Conservation (phyloP, 257 asterid genomes). For the Solanum okadae region DNA sequence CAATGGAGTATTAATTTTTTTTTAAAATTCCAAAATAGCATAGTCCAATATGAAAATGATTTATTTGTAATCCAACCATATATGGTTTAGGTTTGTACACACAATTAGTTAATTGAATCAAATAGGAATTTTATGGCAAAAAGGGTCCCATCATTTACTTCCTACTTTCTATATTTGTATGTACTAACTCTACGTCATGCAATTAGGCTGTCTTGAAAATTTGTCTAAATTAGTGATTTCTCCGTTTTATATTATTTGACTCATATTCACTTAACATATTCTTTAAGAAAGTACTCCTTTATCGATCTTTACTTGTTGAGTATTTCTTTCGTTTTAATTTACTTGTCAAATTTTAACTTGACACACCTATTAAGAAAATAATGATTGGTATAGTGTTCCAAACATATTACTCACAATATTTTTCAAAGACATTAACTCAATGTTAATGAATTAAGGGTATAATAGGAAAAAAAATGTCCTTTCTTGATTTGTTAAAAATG, state of each 20-base stretch:
- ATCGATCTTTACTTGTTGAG: too few species aligned
- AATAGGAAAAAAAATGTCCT: too few species aligned
- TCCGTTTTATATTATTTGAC: background rate
- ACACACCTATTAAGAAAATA: too few species aligned
- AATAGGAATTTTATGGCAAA: background rate
- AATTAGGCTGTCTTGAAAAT: background rate
- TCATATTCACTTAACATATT: background rate
- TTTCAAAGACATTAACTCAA: too few species aligned
- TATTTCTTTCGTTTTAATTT: too few species aligned
- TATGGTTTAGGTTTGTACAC: background rate
- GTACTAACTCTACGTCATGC: background rate
- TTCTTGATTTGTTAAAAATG: too few species aligned
- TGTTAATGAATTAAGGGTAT: too few species aligned
- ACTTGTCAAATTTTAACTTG: too few species aligned
- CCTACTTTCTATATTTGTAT: background rate
- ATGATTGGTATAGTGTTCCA: fast-evolving
- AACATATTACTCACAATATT: background rate
- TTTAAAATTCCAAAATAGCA: background rate
- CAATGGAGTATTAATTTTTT: background rate
- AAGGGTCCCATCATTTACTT: background rate
- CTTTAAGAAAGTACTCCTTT: too few species aligned
- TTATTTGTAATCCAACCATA: background rate
- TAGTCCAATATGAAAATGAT: background rate
- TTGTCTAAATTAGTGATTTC: background rate
- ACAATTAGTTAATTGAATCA: background rate